Conservation (phyloP, 371 early-diverging fungal genomes). For the Rhizopus arrhizus region DNA sequence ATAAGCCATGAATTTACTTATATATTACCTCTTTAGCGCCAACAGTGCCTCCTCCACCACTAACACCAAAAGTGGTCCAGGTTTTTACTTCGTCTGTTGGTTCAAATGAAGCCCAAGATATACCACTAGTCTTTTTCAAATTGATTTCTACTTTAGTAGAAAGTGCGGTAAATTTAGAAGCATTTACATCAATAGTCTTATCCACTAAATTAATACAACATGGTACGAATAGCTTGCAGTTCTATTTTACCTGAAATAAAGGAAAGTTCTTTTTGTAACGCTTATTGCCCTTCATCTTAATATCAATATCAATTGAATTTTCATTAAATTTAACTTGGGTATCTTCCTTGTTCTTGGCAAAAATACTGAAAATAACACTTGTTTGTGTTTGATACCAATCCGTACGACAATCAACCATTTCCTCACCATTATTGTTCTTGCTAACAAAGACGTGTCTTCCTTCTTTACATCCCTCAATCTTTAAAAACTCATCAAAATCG, state of each 20-base stretch:
- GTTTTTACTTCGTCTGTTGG: constrained; percentile 64
- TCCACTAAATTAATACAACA: background rate
- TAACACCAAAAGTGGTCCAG: constrained; percentile 87
- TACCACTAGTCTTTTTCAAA: constrained; percentile 82
- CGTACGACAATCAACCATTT: constrained; percentile 75
- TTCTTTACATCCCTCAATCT: constrained; percentile 88
- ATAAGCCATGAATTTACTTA: background rate
- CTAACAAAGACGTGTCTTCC: constrained; percentile 83
- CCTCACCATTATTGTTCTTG: constrained; percentile 45
- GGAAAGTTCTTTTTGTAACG: constrained; percentile 60
- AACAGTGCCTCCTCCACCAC: constrained; percentile 62
- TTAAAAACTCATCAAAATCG: constrained; percentile 97
- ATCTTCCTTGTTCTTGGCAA: constrained; percentile 83
- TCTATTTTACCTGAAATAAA: constrained; percentile 48
- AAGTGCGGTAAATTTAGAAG: constrained; percentile 72
- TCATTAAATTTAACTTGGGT: constrained; percentile 66
- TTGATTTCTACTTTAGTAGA: constrained; percentile 87
- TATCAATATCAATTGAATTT: constrained; percentile 40
- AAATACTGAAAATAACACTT: constrained; percentile 84
- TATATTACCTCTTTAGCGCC: constrained; percentile 59
- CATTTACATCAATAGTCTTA: constrained; percentile 68
- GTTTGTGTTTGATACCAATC: constrained; percentile 95
- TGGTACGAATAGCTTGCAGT: background rate
- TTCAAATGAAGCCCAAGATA: constrained; percentile 86
- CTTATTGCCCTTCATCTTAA: constrained; percentile 64